phyloP scores from a whole-genome alignment of 257 asterid genomes.

The Ballota nigra region DNA sequence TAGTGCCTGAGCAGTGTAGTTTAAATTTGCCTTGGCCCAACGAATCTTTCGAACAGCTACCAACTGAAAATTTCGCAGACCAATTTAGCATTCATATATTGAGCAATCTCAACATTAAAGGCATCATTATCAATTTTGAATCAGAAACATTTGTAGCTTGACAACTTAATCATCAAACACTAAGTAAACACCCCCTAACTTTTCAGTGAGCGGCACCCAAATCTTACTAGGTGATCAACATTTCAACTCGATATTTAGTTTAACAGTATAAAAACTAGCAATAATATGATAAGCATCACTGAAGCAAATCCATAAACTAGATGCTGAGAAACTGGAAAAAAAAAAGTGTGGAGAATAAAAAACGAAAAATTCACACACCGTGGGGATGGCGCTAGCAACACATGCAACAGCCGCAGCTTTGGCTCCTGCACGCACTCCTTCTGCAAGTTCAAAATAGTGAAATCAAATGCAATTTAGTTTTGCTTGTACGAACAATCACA shows the following conservation, averaged over 20 bases:
- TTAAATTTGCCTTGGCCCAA: conserved; percentile 90
- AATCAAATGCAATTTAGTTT: background rate
- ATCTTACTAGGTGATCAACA: background rate
- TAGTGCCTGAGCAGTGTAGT: conserved; percentile 82
- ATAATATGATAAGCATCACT: background rate
- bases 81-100: background rate
- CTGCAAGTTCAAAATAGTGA: conserved; percentile 37
- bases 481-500: too few species aligned
- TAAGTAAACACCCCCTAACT: too few species aligned
- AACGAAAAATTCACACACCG: conserved; percentile 34
- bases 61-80: conserved; percentile 40
- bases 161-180: background rate
- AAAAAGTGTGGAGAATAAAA: background rate
- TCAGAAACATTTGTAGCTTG: background rate
- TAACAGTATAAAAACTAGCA: background rate
- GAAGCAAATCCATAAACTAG: background rate
- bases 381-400: conserved; percentile 66
- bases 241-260: background rate
- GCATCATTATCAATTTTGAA: background rate
- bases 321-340: background rate
- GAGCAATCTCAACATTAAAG: background rate
- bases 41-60: conserved; percentile 63
- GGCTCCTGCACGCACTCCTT: conserved; percentile 31
- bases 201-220: background rate
- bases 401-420: conserved; percentile 44